Evolutionary conservation across 805 yeast species (phyloP).

Genomic region (Kregervanrija pseudodelftensis): DNA sequence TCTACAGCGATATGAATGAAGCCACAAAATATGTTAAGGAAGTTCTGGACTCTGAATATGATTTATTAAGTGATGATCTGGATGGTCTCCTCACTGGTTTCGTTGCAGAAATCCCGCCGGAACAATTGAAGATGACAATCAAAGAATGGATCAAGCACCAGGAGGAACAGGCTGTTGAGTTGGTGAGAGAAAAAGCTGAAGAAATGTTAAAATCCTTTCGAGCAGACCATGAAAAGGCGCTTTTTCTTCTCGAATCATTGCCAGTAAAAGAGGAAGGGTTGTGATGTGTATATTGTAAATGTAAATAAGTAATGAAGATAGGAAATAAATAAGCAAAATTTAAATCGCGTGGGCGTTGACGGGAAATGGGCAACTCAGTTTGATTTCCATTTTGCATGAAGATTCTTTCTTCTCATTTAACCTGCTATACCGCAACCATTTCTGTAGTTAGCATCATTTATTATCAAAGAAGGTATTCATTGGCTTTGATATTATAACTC

Average conservation of each 20-base stretch:
- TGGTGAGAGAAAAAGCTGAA: conserved; percentile 40
- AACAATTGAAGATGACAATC: conserved; percentile 63
- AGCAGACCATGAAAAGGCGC: conserved; percentile 43
- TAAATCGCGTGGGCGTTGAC: neutral
- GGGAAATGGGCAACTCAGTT: neutral
- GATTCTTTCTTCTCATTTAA: no score
- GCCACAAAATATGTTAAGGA: conserved; percentile 23
- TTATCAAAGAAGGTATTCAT: no score
- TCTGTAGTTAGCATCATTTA: no score
- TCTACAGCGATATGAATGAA: conserved; percentile 25
- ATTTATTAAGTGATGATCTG: conserved; percentile 45
- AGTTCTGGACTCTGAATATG: conserved; percentile 29
- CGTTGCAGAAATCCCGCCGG: conserved; percentile 61
- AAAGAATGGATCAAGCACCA: conserved; percentile 57
- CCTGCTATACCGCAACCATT: no score
- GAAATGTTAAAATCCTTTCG: conserved; percentile 42
- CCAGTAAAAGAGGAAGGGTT: conserved; percentile 21
- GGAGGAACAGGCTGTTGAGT: conserved; percentile 45
- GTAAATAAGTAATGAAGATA: neutral
- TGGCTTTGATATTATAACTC: no score
- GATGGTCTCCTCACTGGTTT: conserved; percentile 62
- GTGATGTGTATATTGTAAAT: conserved; percentile 1
- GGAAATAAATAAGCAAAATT: neutral
- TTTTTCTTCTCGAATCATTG: conserved; percentile 32
- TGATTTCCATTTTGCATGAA: no score